Evolutionary conservation across 2,329 filamentous ascomycete species (phyloP).

Genomic region (Incumbomyces delicatus): DNA sequence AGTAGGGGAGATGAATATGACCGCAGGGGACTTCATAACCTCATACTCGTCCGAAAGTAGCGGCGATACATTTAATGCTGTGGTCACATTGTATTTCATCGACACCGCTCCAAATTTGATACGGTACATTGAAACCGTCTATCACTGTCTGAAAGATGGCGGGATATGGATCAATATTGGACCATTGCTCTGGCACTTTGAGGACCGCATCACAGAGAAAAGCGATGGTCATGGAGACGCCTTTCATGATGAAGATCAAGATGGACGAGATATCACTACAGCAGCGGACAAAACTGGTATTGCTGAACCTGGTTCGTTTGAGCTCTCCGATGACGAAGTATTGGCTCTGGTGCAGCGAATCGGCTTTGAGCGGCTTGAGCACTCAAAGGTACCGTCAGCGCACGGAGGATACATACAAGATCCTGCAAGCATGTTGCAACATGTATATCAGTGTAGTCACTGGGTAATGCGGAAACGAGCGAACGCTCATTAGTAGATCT

Average conservation of each 20-base stretch:
- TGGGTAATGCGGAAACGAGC: slow-evolving; percentile 71
- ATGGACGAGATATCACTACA: slow-evolving; percentile 29
- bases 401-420: slow-evolving; percentile 82
- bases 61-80: slow-evolving; percentile 60
- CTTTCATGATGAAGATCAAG: slow-evolving; percentile 33
- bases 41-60: slow-evolving; percentile 58
- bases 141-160: slow-evolving; percentile 62
- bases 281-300: slow-evolving; percentile 49
- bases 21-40: slow-evolving; percentile 84
- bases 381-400: slow-evolving; percentile 33
- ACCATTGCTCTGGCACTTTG: slow-evolving; percentile 91
- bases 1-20: slow-evolving; percentile 76
- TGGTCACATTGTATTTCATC: slow-evolving; percentile 88
- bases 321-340: slow-evolving; percentile 84
- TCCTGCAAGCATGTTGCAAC: slow-evolving; percentile 72
- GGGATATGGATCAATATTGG: slow-evolving; percentile 85
- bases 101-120: slow-evolving; percentile 93
- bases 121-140: slow-evolving; percentile 76
- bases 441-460: slow-evolving; percentile 65
- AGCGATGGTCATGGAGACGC: slow-evolving; percentile 18
- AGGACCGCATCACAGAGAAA: slow-evolving; percentile 48
- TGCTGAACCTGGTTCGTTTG: slow-evolving; percentile 79
- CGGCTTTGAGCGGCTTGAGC: slow-evolving; percentile 65
- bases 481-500: too few relatives aligned
- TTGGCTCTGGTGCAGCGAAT: slow-evolving; percentile 60